Evolutionary conservation across 352 stramenopile species (phyloP).

Genomic region (Phytophthora constricta): DNA sequence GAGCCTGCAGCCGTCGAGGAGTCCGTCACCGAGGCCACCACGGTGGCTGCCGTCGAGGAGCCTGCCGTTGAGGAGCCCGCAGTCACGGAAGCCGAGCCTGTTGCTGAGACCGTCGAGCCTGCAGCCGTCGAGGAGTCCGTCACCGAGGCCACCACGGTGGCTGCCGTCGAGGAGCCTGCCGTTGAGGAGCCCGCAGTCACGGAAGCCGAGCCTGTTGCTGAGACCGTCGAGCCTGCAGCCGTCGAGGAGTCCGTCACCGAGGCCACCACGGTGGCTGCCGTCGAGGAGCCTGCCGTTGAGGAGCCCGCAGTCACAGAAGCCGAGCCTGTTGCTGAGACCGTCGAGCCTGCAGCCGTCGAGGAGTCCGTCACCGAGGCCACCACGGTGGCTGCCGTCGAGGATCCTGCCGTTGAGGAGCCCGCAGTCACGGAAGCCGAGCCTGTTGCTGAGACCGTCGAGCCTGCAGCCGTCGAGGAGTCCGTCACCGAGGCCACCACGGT

Average conservation of each 20-base stretch:
- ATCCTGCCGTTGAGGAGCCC: neutral
- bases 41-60: neutral
- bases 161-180: neutral
- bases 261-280: no score
- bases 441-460: neutral
- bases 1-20: neutral
- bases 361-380: neutral
- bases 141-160: neutral
- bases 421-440: no score
- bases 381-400: neutral
- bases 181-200: neutral
- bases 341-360: neutral
- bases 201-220: neutral
- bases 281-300: neutral
- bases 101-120: neutral
- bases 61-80: neutral
- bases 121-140: neutral
- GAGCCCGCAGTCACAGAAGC: neutral
- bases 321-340: no score
- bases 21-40: no score
- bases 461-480: no score
- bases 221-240: neutral
- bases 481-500: neutral
- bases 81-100: neutral
- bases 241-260: neutral